A percentile compares a stretch with the other conserved stretches of the same genome.
Conservation (phyloP, 371 early-diverging fungal genomes). For the Choanephora cucurbitarum region DNA sequence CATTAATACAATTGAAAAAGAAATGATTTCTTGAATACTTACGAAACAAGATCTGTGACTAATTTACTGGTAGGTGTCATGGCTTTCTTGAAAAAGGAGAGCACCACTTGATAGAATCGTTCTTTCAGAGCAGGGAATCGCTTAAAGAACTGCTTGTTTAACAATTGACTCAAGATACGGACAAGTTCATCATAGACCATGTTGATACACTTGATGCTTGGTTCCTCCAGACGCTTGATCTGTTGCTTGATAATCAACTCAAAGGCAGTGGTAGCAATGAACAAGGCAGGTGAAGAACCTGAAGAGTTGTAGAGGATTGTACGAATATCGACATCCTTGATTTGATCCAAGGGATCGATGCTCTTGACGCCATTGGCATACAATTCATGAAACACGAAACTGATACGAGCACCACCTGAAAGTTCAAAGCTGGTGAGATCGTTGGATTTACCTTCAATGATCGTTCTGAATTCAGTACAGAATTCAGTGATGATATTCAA, state of each 20-base stretch:
- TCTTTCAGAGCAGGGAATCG: slow-evolving; percentile 95
- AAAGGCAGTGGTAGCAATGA: slow-evolving; percentile 98
- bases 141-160: slow-evolving; percentile 90
- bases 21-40: slow-evolving; percentile 34
- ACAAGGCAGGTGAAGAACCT: slow-evolving; percentile 94
- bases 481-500: slow-evolving; percentile 97
- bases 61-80: slow-evolving; percentile 92
- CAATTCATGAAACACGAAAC: slow-evolving; percentile 98
- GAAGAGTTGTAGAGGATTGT: slow-evolving; percentile 98
- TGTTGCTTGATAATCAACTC: slow-evolving; percentile 97
- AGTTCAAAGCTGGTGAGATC: slow-evolving; percentile 94
- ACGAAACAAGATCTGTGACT: slow-evolving; percentile 87
- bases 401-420: slow-evolving; percentile 97
- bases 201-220: slow-evolving; percentile 89
- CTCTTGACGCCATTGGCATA: slow-evolving; percentile 90
- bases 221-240: slow-evolving; percentile 95
- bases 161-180: slow-evolving; percentile 87
- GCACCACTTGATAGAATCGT: slow-evolving; percentile 86
- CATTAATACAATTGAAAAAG: neutral
- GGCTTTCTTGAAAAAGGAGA: slow-evolving; percentile 89
- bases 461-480: slow-evolving; percentile 90
- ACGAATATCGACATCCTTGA: slow-evolving; percentile 97
- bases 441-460: slow-evolving; percentile 92
- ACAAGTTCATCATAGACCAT: slow-evolving; percentile 97
- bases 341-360: slow-evolving; percentile 95